phyloP scores from a whole-genome alignment of 106 monocot species.

The Dendrobium huoshanense region DNA sequence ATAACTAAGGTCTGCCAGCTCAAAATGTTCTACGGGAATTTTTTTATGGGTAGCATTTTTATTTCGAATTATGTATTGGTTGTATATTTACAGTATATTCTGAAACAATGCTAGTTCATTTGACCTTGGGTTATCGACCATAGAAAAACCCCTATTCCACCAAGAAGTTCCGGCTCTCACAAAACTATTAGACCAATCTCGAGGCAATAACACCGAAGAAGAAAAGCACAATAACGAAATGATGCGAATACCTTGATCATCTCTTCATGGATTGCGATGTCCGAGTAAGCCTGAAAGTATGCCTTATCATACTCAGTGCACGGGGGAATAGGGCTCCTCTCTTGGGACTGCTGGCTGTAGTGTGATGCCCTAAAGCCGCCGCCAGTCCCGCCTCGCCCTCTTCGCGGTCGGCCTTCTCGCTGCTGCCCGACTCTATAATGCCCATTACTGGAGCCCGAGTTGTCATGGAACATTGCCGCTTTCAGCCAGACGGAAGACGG shows the following conservation, averaged over 20 bases:
- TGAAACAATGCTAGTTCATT: too few species aligned
- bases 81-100: too few species aligned
- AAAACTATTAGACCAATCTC: too few species aligned
- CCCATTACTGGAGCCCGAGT: slow-evolving; percentile 17
- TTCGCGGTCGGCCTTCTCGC: slow-evolving; percentile 14
- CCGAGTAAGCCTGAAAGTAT: slow-evolving; percentile 86
- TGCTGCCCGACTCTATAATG: slow-evolving; percentile 12
- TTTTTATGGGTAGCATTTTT: too few species aligned
- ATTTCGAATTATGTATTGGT: too few species aligned
- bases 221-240: background rate
- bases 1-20: too few species aligned
- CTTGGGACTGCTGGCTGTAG: slow-evolving; percentile 1
- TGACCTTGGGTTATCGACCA: too few species aligned
- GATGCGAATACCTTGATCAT: slow-evolving; percentile 75
- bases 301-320: slow-evolving; percentile 64
- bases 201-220: background rate
- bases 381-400: slow-evolving; percentile 9
- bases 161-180: background rate
- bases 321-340: slow-evolving; percentile 11
- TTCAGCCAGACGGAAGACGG: background rate
- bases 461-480: slow-evolving; percentile 7
- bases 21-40: too few species aligned
- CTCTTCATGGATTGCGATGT: slow-evolving; percentile 88
- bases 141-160: background rate
- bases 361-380: slow-evolving; percentile 16